These are phyloP conservation scores for Gossypium stocksii DNA, from an alignment of 345 rosid species.

Conservation along the genomic window DNA sequence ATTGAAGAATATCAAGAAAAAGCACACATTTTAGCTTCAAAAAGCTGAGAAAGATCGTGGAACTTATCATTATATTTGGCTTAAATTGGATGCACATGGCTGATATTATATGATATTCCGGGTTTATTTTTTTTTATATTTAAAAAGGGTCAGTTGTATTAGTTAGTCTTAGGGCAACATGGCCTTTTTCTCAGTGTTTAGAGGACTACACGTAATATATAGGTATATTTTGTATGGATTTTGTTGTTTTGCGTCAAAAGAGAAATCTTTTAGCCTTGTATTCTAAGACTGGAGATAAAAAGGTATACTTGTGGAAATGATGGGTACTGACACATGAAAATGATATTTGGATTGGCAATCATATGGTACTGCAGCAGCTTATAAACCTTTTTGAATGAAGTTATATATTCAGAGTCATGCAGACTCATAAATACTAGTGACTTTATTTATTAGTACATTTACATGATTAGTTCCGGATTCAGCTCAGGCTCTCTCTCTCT, in stretches of 20 bases:
- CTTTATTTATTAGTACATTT: constrained; percentile 9
- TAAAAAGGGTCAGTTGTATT: constrained; percentile 20
- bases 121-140: constrained; percentile 15
- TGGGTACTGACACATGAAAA: constrained; percentile 31
- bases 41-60: constrained; percentile 34
- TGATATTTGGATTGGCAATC: constrained; percentile 32
- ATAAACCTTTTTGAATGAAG: constrained; percentile 22
- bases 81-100: constrained; percentile 54
- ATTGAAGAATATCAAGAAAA: constrained; percentile 13
- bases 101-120: constrained; percentile 39
- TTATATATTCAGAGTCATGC: constrained; percentile 19
- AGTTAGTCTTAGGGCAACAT: constrained; percentile 34
- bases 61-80: constrained; percentile 37
- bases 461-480: neutral
- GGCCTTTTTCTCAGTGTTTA: constrained; percentile 16
- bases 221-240: neutral
- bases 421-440: constrained; percentile 19
- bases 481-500: neutral
- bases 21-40: constrained; percentile 21
- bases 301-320: constrained; percentile 5
- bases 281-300: neutral
- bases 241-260: neutral
- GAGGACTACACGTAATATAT: neutral
- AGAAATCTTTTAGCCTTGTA: neutral
- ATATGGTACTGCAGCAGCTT: constrained; percentile 25